Evolutionary conservation across 2,329 filamentous ascomycete genomes (phyloP), one percentile per base, ranked within the genome.

Genomic region (Aspergillus sp.): DNA sequence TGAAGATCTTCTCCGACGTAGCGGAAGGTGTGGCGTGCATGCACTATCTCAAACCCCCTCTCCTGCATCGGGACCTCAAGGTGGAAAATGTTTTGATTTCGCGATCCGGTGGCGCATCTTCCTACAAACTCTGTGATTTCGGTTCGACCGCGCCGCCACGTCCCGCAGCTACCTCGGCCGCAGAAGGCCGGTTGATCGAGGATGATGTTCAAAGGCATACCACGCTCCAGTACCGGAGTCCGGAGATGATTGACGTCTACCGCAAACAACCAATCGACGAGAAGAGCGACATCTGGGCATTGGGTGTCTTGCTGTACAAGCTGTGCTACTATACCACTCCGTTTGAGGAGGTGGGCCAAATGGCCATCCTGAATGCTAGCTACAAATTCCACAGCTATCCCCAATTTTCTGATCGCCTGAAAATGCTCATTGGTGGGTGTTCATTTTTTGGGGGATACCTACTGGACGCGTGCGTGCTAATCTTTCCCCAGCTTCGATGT

Each of bases 241-340:
- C 93, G 4, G 93, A 98, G 70, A 98, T 98, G 93, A 84, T 98
- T 50, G 93, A 98, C 62, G 93, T 98, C 27, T 98, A 96, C 70
- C 79, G 90, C 52, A 95, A 94, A 68, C 88, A 90, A 58, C 89
- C 93, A 1, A 95, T 98, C 62, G 88, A 98, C 63, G 93, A 98
- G 72, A 98, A 98, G 73, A 94, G 90, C 42, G 93, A 98, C 67
- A 96, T 98, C 29, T 98, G 90, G 93, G 93, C 93, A 1, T 72
- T 98, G 51, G 93, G 93, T 4, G 93, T 98, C 38, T 73, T 98
- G 48, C 71, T 98, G 46, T 98, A 98, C 75, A 98, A 98, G 74
- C 77, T 98, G 51, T 98, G 93, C 73, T 98, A 97, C 70, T 98
- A 98, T 69, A 98, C 93, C 1, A 98, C 93, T 4, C 93, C 93